Evolutionary conservation across 2,329 filamentous ascomycete genomes (phyloP), one percentile per base, ranked within the genome.

Genomic region (Phaeoacremonium minimum): DNA sequence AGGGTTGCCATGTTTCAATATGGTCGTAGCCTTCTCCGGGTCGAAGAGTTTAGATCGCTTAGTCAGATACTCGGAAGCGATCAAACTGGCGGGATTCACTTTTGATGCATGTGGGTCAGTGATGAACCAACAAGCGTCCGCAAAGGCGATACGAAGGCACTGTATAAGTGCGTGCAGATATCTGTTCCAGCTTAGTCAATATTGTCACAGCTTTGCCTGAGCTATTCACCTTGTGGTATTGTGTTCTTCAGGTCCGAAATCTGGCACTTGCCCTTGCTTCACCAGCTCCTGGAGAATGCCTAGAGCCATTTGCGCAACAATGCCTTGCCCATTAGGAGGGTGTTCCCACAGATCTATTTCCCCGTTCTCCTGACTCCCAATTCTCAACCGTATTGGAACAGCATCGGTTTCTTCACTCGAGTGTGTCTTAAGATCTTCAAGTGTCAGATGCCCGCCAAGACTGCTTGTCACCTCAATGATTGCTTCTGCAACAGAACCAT

Each of bases 311-410:
- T 96, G 66, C 0, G 91, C 91, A 2, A 97, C 87, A 41, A 97
- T 89, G 1, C 91, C 91, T 61, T 97, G 91, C 0, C 91, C 90
- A 46, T 96, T 97, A 2, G 91, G 91, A 17, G 91, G 89, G 53
- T 96, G 90, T 53, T 97, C 91, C 91, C 91, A 97, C 1, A 97
- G 67, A 52, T 93, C 80, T 15, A 95, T 72, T 4, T 77, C n/a
- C n/a, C n/a, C 75, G 5, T 66, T 57, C 31, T 69, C 64, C 3
- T 31, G 18, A 7, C 4, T 13, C 6, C 30, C 19, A 12, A 35
- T n/a, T 3, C 30, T 12, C 2, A 38, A 17, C 6, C 40, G 28
- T 8, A 47, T 26, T 3, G 42, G 31, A 2, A 47, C 29, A 2
- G 47, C 42, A 18, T 43, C 7, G 14, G 43, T 40, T 13, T 35